Base-by-base conservation (phyloP, 1,139 yeast species). In the Scheffersomyces illinoinensis region DNA sequence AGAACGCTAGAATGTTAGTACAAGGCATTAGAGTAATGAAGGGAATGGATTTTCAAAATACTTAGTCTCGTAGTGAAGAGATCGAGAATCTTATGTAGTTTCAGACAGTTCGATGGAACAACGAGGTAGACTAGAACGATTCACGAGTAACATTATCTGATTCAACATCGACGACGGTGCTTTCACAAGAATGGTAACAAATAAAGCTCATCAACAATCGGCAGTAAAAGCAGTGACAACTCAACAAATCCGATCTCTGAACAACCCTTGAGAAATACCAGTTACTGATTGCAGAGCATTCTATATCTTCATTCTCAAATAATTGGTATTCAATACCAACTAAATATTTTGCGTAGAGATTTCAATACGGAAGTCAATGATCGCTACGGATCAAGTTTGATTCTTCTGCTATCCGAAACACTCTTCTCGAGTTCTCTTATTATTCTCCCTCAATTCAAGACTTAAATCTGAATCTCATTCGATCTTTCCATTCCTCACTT, bases 1-100 rank as follows among this genome's bases (percentile, higher is more conserved):
- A 70, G 62, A 80, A 79, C 4, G 80, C 79, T 70, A 68, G 56
- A 26, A 66, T 43, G 76, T 66, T 62, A 75, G 73, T 57, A 68
- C 33, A 23, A 60, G 53, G 21, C 8, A 12, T 71, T 68, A 26
- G 64, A 59, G 10, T 69, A 56, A 5, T 71, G 33, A 33, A 26
- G 3, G 33, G 43, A 33, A 33, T 8, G 43, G 43, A 12, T 33
- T 14, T 14, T 33, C 17, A 10, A 17, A 33, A 7, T 8, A 8
- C 69, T 21, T 70, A 61, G 49, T 64, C 26, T 14, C 14, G n/a
- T 19, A 26, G 26, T 23, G 24, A 19, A 24, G 23, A 46, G 19
- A 49, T 39, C 17, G 18, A 20, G 1, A 23, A 47, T 18, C n/a
- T 20, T 8, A 18, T 19, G 43, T 33, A 33, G 17, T 10, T 33